Conservation (phyloP, 768 basidiomycete species). For the Hemileccinum impolitum region DNA sequence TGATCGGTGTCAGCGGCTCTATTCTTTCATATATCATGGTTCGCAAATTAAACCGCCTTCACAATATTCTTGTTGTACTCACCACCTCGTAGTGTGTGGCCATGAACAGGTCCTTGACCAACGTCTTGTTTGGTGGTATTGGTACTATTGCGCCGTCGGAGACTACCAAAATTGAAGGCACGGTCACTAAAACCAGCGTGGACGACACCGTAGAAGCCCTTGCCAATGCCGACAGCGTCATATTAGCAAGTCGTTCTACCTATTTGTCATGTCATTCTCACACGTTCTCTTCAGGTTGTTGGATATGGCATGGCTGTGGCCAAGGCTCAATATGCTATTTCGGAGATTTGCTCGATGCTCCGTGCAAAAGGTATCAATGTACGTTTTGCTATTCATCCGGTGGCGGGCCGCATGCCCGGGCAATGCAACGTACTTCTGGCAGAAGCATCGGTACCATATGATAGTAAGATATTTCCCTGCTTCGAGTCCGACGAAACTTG, state of each 20-base stretch:
- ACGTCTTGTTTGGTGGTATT: conserved; percentile 89
- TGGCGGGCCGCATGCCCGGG: conserved; percentile 91
- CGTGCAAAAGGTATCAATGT: conserved; percentile 74
- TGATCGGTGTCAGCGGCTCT: conserved; percentile 88
- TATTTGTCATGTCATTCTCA: conserved; percentile 4
- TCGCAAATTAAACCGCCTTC: conserved; percentile 17
- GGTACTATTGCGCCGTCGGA: conserved; percentile 51
- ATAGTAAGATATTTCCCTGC: conserved; percentile 49
- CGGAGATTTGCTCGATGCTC: conserved; percentile 72
- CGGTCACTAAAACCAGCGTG: conserved; percentile 70
- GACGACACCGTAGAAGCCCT: conserved; percentile 82
- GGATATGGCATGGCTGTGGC: conserved; percentile 93
- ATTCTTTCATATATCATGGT: conserved; percentile 95
- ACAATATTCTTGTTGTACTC: conserved; percentile 1
- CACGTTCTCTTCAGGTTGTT: conserved; percentile 48
- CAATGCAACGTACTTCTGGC: conserved; percentile 91
- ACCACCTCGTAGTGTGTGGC: conserved; percentile 65
- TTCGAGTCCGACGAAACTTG: background rate
- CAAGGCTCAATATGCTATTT: conserved; percentile 79
- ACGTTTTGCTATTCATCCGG: conserved; percentile 85
- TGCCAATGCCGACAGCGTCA: conserved; percentile 77
- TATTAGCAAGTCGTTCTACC: conserved; percentile 46
- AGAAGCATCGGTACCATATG: conserved; percentile 87
- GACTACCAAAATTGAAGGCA: conserved; percentile 76
- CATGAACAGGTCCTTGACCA: conserved; percentile 84